Base-by-base conservation (phyloP, 768 basidiomycete genomes). In the Cystofilobasidium bisporidii region DNA sequence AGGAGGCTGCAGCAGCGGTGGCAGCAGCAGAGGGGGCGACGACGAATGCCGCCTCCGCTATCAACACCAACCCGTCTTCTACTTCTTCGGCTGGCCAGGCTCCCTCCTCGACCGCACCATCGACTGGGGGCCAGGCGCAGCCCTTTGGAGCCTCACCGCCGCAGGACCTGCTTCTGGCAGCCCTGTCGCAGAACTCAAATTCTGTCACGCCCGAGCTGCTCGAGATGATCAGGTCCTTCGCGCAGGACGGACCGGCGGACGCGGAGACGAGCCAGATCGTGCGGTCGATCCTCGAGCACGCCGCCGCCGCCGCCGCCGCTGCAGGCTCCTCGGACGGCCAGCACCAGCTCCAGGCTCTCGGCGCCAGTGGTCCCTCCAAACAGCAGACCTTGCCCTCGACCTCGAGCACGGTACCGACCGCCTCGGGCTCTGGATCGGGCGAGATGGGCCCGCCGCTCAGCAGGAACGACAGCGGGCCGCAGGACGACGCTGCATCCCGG, bases 171-270 rank as follows among this genome's bases (percentile, higher is more conserved):
- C n/a, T 26, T 24, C 40, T 40, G n/a, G 40, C 26, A 6, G 30
- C 24, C 2, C 40, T 61, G 18, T 15, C 11, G 28, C 53, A 56
- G 28, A 22, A 45, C 22, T 62, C 59, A 18, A 11, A 22, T 10
- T 20, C 55, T 55, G 32, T 65, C 43, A 56, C 64, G 15, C 64
- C 64, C 20, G 38, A 56, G 11, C 33, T 65, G 24, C 55, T 65
- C 64, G 41, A 65, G 10, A 40, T 58, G 38, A 48, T 65, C 64
- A 41, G 40, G 28, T 38, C 28, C 33, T 40, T 65, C 28, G 55
- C 40, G 10, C 32, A 30, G 10, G 64, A 58, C 17, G 36, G 24
- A 0, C 32, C 24, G 24, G 36, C 38, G 26, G 64, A 65, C 64
- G 36, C 48, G 20, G 64, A 65, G 40, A 58, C 64, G 18, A 40